A percentile compares a stretch with the other conserved stretches of the same genome.
phyloP scores from a whole-genome alignment of 441 rosid species.

The Rhodomyrtus psidioides region DNA sequence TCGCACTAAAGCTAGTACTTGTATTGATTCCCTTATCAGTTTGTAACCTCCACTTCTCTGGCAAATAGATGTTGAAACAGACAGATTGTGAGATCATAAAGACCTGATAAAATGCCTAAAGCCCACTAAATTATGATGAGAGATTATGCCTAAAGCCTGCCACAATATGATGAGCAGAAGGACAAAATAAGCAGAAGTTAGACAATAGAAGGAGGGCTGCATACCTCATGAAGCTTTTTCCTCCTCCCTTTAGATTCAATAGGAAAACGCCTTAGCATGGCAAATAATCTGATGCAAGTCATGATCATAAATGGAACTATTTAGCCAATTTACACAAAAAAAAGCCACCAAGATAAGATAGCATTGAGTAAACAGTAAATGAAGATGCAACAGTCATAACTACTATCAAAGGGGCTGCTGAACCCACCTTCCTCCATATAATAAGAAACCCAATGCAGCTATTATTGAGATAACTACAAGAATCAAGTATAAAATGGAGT shows the following conservation, averaged over 20 bases:
- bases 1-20: not conserved
- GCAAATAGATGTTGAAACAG: not conserved
- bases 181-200: not conserved
- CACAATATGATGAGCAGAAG: not conserved
- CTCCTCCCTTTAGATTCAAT: slow-evolving; percentile 3
- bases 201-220: not conserved
- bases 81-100: not conserved
- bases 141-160: not conserved
- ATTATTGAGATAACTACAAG: slow-evolving; percentile 48
- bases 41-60: not conserved
- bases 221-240: slow-evolving; percentile 1
- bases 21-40: not conserved
- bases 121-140: not conserved
- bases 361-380: not conserved
- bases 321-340: not conserved
- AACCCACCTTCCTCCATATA: slow-evolving; percentile 59
- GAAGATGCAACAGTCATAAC: not conserved
- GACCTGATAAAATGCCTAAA: not conserved
- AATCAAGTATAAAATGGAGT: not conserved
- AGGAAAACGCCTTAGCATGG: not conserved
- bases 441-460: slow-evolving; percentile 56
- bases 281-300: not conserved
- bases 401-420: not conserved
- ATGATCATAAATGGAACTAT: not conserved
- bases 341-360: not conserved